Conservation (phyloP, 345 rosid genomes). For the Eucalyptus victrix region DNA sequence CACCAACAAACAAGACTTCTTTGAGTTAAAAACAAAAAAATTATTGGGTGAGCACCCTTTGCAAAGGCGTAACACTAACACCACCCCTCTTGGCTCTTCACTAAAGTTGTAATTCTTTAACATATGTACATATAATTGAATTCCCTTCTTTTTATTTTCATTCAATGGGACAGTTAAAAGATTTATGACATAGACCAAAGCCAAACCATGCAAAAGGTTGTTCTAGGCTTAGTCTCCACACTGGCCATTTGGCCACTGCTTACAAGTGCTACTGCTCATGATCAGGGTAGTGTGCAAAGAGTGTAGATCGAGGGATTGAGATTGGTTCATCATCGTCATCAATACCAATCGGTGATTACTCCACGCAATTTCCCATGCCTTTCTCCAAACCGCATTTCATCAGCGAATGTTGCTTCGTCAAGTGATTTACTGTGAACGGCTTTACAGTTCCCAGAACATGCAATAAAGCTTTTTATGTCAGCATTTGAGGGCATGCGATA, state of each 20-base stretch:
- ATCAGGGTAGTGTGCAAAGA: not conserved
- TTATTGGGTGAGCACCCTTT: not conserved
- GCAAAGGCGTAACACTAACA: not conserved
- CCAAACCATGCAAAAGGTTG: not conserved
- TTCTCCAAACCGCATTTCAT: not conserved
- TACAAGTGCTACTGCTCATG: not conserved
- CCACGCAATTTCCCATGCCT: not conserved
- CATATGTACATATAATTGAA: no score
- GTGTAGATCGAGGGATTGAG: not conserved
- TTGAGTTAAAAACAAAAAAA: not conserved
- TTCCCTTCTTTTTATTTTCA: not conserved
- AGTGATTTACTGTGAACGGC: not conserved
- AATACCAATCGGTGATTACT: not conserved
- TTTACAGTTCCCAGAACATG: not conserved
- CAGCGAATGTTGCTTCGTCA: not conserved
- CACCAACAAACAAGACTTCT: not conserved
- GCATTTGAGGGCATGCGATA: not conserved
- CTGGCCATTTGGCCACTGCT: not conserved
- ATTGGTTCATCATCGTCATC: not conserved
- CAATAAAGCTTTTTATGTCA: not conserved
- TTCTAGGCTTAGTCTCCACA: not conserved
- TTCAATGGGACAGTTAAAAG: not conserved
- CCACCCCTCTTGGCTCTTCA: not conserved
- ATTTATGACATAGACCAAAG: not conserved
- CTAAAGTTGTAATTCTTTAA: not conserved